phyloP scores from a whole-genome alignment of 1,139 yeast species.

The Yamadazyma songkhlaensis region DNA sequence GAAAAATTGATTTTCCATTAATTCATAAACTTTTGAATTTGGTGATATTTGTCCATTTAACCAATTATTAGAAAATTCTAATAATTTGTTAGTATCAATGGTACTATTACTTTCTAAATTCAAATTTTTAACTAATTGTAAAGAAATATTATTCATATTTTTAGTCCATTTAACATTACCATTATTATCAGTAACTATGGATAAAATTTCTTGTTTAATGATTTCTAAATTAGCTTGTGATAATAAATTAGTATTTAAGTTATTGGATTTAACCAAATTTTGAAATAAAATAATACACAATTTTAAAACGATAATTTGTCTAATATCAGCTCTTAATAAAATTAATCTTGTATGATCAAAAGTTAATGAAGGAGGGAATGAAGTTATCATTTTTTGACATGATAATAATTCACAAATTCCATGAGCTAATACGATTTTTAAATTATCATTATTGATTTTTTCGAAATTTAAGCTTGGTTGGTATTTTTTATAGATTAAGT shows the following conservation, averaged over 20 bases:
- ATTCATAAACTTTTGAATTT: constrained; percentile 70
- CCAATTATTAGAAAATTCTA: constrained; percentile 73
- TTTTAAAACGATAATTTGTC: constrained; percentile 80
- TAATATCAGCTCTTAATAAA: constrained; percentile 75
- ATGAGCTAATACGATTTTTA: constrained; percentile 40
- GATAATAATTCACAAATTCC: constrained; percentile 62
- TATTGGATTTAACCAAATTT: constrained; percentile 54
- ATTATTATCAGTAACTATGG: constrained; percentile 80
- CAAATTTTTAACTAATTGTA: constrained; percentile 60
- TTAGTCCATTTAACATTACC: constrained; percentile 92
- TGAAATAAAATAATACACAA: constrained; percentile 71
- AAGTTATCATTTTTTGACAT: constrained; percentile 78
- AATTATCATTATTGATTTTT: constrained; percentile 7
- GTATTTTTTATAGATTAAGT: constrained; percentile 27
- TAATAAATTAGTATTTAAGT: constrained; percentile 22
- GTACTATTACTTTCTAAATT: constrained; percentile 1
- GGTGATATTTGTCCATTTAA: constrained; percentile 84
- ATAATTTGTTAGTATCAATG: constrained; percentile 18
- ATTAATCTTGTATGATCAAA: constrained; percentile 83
- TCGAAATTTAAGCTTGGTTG: background rate
- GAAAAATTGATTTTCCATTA: constrained; percentile 70
- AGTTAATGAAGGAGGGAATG: constrained; percentile 82
- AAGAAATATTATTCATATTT: constrained; percentile 68
- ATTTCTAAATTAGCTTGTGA: constrained; percentile 28
- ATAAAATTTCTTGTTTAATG: constrained; percentile 60